Base-by-base conservation (phyloP, 2,329 filamentous ascomycete genomes). In the Amesomyces nigricolor region DNA sequence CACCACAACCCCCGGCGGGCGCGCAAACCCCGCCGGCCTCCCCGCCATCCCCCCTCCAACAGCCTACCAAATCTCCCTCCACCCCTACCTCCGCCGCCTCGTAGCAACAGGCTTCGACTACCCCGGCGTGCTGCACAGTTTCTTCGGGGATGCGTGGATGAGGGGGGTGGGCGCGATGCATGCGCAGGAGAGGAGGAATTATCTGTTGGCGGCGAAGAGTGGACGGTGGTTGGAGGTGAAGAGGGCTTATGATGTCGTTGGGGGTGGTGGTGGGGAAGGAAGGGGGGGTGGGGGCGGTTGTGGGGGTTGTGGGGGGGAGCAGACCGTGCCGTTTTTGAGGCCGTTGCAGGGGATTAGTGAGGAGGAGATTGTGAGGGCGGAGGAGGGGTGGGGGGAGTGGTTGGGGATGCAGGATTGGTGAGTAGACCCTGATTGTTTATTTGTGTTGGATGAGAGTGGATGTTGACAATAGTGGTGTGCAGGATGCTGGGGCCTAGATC, bases 91-190 rank as follows among this genome's bases (percentile, higher is more conserved):
- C 59, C 86, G 92, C 35, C 88, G 94, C 14, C 80, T 97, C 2
- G 85, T 97, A 46, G 89, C 89, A 14, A 97, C 92, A 0, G 92
- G 91, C 2, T 94, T 95, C 74, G 94, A 97, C 70, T 85, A 85
- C 40, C 85, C 88, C 0, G 85, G 85, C 0, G 86, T 97, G n/a
- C 75, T 99, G 58, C 89, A 96, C 67, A 91, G 91, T 10, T 96
- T 96, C 74, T 99, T 97, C 65, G 94, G 94, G n/a, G 89, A 96
- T 61, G 87, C 95, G 67, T 99, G 91, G 89, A 72, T 76, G 35
- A 76, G 80, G 17, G 94, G 94, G 2, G 79, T 97, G 47, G 88
- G 91, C 0, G 83, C 85, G 10, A 76, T 96, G 57, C 88, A 95
- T 67, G 89, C 96, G 69, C 86, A 88, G 61, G 94, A 99, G 72